These are phyloP conservation scores for Xylaria sp. DNA, from an alignment of 2,329 filamentous ascomycete species.

Conservation along the genomic window DNA sequence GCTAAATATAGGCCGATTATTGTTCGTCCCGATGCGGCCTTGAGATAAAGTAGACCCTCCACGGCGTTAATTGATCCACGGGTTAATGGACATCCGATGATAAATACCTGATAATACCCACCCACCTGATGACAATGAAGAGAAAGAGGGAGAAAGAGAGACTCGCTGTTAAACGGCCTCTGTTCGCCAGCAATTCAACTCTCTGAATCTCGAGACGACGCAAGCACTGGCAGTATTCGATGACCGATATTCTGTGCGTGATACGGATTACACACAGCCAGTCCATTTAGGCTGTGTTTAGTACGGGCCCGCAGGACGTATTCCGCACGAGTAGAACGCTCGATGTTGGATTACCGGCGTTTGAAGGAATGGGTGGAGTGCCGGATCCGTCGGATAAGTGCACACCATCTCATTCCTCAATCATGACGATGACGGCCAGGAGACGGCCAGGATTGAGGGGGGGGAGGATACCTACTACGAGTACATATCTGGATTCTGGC, in stretches of 20 bases:
- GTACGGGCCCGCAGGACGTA: neutral
- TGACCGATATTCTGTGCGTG: too few species aligned
- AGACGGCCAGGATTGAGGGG: neutral
- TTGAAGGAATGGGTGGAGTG: neutral
- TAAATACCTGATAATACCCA: too few species aligned
- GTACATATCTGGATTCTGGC: neutral
- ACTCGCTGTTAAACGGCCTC: neutral
- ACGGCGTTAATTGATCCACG: neutral
- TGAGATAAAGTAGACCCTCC: neutral
- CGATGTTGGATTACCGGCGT: neutral
- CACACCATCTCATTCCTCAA: neutral
- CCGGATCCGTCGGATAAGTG: slow-evolving; percentile 1
- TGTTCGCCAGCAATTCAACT: neutral
- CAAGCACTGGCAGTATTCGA: too few species aligned
- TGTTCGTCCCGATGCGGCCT: neutral
- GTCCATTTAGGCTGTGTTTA: neutral
- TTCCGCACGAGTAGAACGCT: neutral
- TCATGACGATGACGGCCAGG: neutral
- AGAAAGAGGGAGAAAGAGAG: neutral
- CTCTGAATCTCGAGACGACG: neutral
- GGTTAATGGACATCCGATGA: neutral
- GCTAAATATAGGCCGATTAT: neutral
- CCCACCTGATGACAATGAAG: too few species aligned
- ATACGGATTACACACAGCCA: neutral
- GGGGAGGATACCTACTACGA: too few species aligned